Conservation (phyloP, 2,329 filamentous ascomycete genomes). For the Cercospora sp. region DNA sequence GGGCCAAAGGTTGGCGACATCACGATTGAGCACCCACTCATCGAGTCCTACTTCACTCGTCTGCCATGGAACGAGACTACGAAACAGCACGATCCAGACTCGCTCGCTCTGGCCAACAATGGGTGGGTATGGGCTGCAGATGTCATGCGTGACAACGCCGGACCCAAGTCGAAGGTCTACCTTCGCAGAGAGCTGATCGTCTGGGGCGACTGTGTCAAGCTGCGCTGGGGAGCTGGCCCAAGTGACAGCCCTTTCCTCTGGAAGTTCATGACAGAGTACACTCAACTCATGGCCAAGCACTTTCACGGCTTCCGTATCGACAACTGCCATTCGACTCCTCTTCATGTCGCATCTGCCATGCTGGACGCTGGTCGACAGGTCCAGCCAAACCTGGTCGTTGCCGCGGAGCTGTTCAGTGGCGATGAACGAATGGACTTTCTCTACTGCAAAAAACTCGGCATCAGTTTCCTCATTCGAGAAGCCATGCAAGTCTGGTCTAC, state of each 20-base stretch:
- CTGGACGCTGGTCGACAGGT: constrained; percentile 89
- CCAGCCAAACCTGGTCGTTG: constrained; percentile 83
- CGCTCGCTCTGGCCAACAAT: constrained; percentile 86
- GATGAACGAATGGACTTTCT: constrained; percentile 95
- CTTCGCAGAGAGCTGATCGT: constrained; percentile 94
- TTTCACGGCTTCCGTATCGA: constrained; percentile 96
- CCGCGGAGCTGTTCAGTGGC: constrained; percentile 92
- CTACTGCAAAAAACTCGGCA: constrained; percentile 87
- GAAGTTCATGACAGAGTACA: constrained; percentile 94
- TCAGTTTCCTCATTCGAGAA: constrained; percentile 90
- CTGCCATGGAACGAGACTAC: constrained; percentile 78
- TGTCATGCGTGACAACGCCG: constrained; percentile 89
- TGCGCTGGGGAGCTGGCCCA: constrained; percentile 78
- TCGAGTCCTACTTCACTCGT: constrained; percentile 93
- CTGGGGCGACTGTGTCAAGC: constrained; percentile 97
- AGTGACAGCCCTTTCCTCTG: constrained; percentile 91
- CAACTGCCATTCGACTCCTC: constrained; percentile 94
- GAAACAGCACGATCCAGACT: constrained; percentile 70
- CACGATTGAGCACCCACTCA: constrained; percentile 72
- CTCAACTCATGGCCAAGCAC: constrained; percentile 86
- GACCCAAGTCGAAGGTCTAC: constrained; percentile 85
- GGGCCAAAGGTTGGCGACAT: constrained; percentile 85
- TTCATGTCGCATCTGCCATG: constrained; percentile 92
- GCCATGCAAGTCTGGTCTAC: constrained; percentile 99
- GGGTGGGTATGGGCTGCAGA: constrained; percentile 99